phyloP scores from a whole-genome alignment of 1,139 yeast species.

The Suhomyces coccinellae region DNA sequence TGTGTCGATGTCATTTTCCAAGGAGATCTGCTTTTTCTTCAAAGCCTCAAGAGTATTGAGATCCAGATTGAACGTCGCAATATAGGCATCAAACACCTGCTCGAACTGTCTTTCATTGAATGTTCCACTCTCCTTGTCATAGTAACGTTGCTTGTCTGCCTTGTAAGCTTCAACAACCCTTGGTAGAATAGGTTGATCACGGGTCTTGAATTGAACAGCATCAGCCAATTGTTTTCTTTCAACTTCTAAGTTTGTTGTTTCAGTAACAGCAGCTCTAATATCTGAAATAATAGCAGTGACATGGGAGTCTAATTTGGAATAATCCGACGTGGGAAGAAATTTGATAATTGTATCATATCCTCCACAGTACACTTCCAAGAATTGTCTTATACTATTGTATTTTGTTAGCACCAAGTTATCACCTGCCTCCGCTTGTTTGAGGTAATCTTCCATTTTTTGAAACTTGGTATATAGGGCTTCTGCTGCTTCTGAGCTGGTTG shows the following conservation, averaged over 20 bases:
- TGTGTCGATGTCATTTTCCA: conserved; percentile 46
- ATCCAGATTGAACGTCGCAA: conserved; percentile 43
- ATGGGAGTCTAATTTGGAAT: conserved; percentile 41
- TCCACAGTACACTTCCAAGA: conserved; percentile 46
- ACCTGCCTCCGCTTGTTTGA: conserved; percentile 60
- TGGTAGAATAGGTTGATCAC: conserved; percentile 52
- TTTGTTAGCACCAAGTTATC: conserved; percentile 53
- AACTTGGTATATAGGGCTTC: conserved; percentile 39
- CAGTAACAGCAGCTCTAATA: conserved; percentile 35
- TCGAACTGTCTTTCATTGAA: conserved; percentile 35
- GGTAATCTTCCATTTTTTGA: conserved; percentile 46
- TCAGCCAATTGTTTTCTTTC: conserved; percentile 43
- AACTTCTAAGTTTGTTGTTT: conserved; percentile 27
- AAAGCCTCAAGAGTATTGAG: conserved; percentile 37
- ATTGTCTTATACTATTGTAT: conserved; percentile 43
- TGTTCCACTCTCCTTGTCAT: conserved; percentile 18
- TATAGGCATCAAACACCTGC: conserved; percentile 36
- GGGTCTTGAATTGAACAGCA: conserved; percentile 44
- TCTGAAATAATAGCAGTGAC: conserved; percentile 39
- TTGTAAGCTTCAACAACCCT: conserved; percentile 43
- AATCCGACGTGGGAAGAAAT: conserved; percentile 52
- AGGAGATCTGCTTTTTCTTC: conserved; percentile 39
- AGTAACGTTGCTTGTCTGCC: conserved; percentile 20
- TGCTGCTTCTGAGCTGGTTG: conserved; percentile 40
- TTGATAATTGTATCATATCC: conserved; percentile 42